Percentiles rank a stretch among this genome's conserved stretches.
These are phyloP conservation scores for Termitomyces sp. DNA, from an alignment of 768 basidiomycete genomes.

Conservation along the genomic window DNA sequence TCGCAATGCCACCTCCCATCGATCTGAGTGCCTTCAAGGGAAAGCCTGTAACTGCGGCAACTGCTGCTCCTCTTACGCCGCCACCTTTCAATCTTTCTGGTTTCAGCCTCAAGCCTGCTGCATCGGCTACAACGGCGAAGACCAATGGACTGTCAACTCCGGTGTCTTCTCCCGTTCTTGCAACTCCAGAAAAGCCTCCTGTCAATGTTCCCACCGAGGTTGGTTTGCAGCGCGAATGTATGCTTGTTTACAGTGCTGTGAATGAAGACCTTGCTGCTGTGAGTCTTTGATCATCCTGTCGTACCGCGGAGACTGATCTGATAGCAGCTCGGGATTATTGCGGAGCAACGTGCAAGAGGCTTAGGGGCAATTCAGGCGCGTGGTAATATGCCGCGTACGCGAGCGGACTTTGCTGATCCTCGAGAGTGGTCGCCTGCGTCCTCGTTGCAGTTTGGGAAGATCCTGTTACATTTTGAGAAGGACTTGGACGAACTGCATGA, in stretches of 20 bases:
- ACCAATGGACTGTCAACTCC: neutral
- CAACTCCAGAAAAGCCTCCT: neutral
- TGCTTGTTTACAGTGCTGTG: constrained; percentile 39
- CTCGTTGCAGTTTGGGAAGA: constrained; percentile 42
- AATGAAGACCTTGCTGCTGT: constrained; percentile 55
- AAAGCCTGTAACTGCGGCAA: neutral
- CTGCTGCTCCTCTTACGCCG: neutral
- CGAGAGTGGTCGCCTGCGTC: constrained; percentile 54
- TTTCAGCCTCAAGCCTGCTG: constrained; percentile 3
- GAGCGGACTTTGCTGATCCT: constrained; percentile 39
- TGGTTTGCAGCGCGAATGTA: constrained; percentile 67
- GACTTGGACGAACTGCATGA: constrained; percentile 44
- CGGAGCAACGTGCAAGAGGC: constrained; percentile 29
- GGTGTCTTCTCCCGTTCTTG: neutral
- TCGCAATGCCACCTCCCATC: neutral
- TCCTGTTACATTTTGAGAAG: constrained; percentile 39
- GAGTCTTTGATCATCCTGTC: constrained; percentile 20
- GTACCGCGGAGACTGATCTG: neutral
- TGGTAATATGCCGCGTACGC: constrained; percentile 31
- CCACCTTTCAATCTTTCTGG: constrained; percentile 14
- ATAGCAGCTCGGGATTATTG: constrained; percentile 38
- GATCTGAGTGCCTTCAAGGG: neutral
- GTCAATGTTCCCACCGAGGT: constrained; percentile 35
- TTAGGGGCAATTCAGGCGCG: constrained; percentile 28
- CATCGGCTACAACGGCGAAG: neutral